These are phyloP conservation scores for Mycosphaerelloides madeirae DNA, from an alignment of 2,329 filamentous ascomycete genomes.

Conservation along the genomic window DNA sequence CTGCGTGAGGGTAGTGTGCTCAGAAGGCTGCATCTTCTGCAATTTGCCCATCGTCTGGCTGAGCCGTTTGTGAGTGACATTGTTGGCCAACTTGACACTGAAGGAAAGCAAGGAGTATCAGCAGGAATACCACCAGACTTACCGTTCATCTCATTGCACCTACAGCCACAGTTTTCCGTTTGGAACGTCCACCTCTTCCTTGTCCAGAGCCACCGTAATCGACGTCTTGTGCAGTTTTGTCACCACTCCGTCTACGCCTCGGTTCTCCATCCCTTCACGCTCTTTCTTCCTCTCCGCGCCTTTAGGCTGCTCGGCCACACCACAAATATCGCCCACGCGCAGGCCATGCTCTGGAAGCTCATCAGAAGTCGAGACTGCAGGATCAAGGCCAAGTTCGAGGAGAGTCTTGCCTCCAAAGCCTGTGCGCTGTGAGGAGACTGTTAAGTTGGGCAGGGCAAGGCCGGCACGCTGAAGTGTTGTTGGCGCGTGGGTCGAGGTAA, in stretches of 20 bases:
- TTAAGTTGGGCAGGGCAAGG: constrained; percentile 72
- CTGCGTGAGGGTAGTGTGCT: constrained; percentile 55
- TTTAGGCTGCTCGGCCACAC: constrained; percentile 68
- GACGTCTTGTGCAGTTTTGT: constrained; percentile 55
- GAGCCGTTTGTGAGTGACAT: constrained; percentile 62
- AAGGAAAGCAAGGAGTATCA: constrained; percentile 10
- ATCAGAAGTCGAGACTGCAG: constrained; percentile 53
- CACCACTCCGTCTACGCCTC: constrained; percentile 66
- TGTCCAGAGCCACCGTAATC: constrained; percentile 66
- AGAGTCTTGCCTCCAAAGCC: constrained; percentile 89
- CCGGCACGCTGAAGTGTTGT: constrained; percentile 67
- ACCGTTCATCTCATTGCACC: constrained; percentile 32
- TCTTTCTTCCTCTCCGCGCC: constrained; percentile 67
- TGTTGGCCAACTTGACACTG: constrained; percentile 62
- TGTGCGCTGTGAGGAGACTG: constrained; percentile 70
- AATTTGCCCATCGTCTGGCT: constrained; percentile 60
- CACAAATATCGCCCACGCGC: constrained; percentile 71
- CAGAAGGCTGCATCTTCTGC: constrained; percentile 51
- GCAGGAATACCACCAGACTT: constrained; percentile 15
- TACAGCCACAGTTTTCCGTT: constrained; percentile 59
- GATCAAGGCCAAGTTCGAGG: constrained; percentile 70
- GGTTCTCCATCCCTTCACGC: constrained; percentile 64
- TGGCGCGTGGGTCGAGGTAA: constrained; percentile 65
- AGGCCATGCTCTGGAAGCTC: constrained; percentile 69
- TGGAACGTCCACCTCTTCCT: constrained; percentile 54